A percentile compares a stretch with the other conserved stretches of the same genome.
phyloP scores from a whole-genome alignment of 2,329 filamentous ascomycete species.

The Zasmidium angulare region DNA sequence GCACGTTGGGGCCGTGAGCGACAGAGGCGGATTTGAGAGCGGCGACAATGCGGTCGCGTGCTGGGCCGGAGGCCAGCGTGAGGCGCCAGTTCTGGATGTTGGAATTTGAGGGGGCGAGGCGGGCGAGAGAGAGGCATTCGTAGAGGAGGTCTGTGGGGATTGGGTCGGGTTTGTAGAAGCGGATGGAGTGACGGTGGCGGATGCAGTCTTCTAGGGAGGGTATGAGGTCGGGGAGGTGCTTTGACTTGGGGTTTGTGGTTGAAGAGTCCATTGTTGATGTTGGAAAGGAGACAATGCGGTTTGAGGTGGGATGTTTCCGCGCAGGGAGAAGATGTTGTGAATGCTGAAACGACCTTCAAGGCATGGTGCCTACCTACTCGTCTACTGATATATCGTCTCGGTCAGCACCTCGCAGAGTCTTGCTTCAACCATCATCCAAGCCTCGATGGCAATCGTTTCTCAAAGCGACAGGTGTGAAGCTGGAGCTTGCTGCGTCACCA shows the following conservation, averaged over 20 bases:
- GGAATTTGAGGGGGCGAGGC: constrained; percentile 22
- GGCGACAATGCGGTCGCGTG: constrained; percentile 18
- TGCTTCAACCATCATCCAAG: background rate
- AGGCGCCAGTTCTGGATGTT: constrained; percentile 24
- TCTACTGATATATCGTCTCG: too few species aligned
- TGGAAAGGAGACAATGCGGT: too few species aligned
- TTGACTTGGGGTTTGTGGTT: background rate
- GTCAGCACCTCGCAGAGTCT: too few species aligned
- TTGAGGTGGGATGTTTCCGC: too few species aligned
- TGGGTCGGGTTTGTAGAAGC: constrained; percentile 14
- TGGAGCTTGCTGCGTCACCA: background rate
- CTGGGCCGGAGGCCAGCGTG: constrained; percentile 17
- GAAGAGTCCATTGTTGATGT: background rate
- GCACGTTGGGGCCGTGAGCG: constrained; percentile 14
- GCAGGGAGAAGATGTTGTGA: too few species aligned
- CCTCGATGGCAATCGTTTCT: background rate
- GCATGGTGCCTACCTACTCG: too few species aligned
- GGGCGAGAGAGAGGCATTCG: constrained; percentile 15
- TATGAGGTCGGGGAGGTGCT: background rate
- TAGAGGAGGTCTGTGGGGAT: constrained; percentile 10
- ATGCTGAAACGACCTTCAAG: too few species aligned
- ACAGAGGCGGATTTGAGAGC: constrained; percentile 13
- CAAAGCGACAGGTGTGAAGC: background rate
- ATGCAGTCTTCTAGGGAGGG: constrained; percentile 7
- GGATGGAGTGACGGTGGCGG: constrained; percentile 14